These are phyloP conservation scores for Carex littledalei DNA, from an alignment of 176 grass and related monocot species.

Conservation along the genomic window DNA sequence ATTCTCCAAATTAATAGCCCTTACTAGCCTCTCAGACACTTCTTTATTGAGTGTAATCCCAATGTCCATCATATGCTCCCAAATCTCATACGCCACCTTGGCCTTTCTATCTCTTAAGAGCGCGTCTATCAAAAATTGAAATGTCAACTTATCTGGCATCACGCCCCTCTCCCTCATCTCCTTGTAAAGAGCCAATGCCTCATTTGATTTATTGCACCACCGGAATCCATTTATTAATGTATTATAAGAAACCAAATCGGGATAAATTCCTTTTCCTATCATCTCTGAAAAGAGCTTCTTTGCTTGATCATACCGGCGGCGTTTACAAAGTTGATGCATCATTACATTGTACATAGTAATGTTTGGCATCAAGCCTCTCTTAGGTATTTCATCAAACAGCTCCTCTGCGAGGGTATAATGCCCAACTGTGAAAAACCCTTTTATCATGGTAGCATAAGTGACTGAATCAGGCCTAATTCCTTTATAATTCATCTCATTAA, in stretches of 20 bases:
- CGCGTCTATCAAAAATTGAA: conserved; percentile 30
- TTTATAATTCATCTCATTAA: conserved; percentile 38
- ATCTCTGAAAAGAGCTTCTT: conserved; percentile 28
- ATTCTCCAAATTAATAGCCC: conserved; percentile 35
- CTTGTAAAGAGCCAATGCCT: conserved; percentile 29
- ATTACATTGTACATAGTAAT: conserved; percentile 35
- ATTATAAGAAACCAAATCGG: conserved; percentile 37
- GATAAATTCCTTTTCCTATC: conserved; percentile 29
- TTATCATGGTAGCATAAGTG: conserved; percentile 38
- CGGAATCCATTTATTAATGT: conserved; percentile 34
- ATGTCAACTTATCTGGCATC: conserved; percentile 35
- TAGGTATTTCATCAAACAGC: conserved; percentile 39
- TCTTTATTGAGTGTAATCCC: conserved; percentile 33
- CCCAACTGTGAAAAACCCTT: conserved; percentile 40
- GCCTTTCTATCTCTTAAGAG: conserved; percentile 33
- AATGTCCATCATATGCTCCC: conserved; percentile 51
- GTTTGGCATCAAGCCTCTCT: conserved; percentile 25
- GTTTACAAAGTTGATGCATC: conserved; percentile 40
- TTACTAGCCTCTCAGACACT: conserved; percentile 33
- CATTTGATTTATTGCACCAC: conserved; percentile 19
- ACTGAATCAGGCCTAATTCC: conserved; percentile 39
- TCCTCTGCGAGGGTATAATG: conserved; percentile 30
- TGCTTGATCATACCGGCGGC: conserved; percentile 14
- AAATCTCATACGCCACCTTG: conserved; percentile 30
- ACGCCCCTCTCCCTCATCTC: conserved; percentile 36